Percentiles rank a stretch among this genome's conserved stretches.
Conservation (phyloP, 2,329 filamentous ascomycete species). For the Trichoderma koningii region DNA sequence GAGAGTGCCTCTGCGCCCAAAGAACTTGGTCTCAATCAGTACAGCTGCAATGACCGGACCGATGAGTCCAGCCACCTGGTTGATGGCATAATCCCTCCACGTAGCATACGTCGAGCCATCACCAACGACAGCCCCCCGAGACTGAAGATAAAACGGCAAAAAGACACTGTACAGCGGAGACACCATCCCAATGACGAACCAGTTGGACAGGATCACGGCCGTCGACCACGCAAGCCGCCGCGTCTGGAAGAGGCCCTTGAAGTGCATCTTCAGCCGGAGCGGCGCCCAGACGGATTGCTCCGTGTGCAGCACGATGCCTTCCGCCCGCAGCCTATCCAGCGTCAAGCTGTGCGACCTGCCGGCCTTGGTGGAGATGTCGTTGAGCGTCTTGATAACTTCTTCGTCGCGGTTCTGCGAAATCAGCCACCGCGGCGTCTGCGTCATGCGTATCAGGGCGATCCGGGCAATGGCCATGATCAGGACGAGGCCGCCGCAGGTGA, state of each 20-base stretch:
- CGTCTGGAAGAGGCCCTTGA: conserved; percentile 28
- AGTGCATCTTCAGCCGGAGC: conserved; percentile 26
- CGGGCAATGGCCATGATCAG: conserved; percentile 26
- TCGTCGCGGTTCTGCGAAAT: conserved; percentile 27
- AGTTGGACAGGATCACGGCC: conserved; percentile 24
- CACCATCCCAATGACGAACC: conserved; percentile 29
- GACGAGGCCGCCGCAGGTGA: conserved; percentile 23
- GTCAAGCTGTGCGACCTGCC: conserved; percentile 18
- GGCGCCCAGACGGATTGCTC: conserved; percentile 27
- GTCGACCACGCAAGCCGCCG: conserved; percentile 25
- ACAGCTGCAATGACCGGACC: conserved; percentile 24
- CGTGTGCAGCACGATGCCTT: conserved; percentile 26
- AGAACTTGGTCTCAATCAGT: conserved; percentile 22
- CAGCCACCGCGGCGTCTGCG: conserved; percentile 28
- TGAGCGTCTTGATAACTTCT: conserved; percentile 26
- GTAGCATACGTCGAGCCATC: conserved; percentile 26
- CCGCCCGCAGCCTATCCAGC: conserved; percentile 23
- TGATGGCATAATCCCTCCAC: conserved; percentile 29
- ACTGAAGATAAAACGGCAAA: conserved; percentile 25
- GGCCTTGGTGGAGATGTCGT: conserved; percentile 24
- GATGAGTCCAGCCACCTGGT: conserved; percentile 24
- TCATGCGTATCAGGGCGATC: conserved; percentile 24
- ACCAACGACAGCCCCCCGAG: conserved; percentile 19
- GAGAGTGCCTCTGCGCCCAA: conserved; percentile 25
- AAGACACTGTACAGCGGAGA: conserved; percentile 26